Base-by-base conservation (phyloP, 108 stramenopile species). In the Epithemia pelagica region DNA sequence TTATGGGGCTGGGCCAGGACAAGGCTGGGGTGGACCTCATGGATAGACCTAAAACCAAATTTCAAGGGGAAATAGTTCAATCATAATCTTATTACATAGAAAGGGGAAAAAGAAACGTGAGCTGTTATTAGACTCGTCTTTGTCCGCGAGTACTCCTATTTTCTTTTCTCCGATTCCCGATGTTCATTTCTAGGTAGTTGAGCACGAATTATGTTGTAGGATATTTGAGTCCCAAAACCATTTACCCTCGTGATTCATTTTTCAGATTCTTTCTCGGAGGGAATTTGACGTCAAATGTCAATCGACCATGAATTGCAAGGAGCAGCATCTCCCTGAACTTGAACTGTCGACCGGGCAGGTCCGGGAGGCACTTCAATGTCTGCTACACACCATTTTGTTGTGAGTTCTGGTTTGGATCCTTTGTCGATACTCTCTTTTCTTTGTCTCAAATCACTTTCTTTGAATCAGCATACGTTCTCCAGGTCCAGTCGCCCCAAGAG, bases 321-420 rank as follows among this genome's bases (percentile, higher is more conserved):
- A 87, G 54, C 86, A 89, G 54, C 78, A 82, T 58, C 76, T 92
- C 51, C 91, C 91, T 15, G 91, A 92, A 66, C 72, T 92, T 2
- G 91, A 92, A 76, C 74, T 88, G 27, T 78, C 91, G 32, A 92
- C 91, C 52, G 86, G 84, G 10, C 88, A 89, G 68, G 88, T 87
- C 0, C 74, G 86, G 55, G 88, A 89, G 61, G 88, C 91, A 0
- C 78, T 92, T 15, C 88, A 92, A 70, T 84, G 83, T 58, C 86
- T 92, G 58, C 81, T 92, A 0, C 87, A 89, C 53, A 92, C 91
- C 22, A 88, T 92, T 70, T 71, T 92, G 2, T 92, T 92, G 81
- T 82, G 65, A 73, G 81, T 78, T 27, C 7, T n/a, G 22, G 7
- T 58, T 7, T 58, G 7, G 15, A 7, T 58, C 21, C 56, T 23